Conservation (phyloP, 2,329 filamentous ascomycete genomes). For the Xylariaceae sp. region DNA sequence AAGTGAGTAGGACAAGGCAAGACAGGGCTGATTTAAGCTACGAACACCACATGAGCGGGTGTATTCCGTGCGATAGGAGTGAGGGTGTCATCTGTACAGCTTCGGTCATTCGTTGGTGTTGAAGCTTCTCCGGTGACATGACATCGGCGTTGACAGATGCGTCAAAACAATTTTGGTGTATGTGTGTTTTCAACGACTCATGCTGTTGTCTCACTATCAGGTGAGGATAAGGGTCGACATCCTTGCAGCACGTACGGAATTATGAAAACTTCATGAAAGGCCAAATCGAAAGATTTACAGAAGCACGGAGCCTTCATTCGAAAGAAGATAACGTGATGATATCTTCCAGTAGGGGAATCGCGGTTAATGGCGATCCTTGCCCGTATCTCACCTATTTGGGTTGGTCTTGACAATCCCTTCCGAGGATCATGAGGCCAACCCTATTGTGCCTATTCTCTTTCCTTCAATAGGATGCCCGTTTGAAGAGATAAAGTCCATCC, state of each 20-base stretch:
- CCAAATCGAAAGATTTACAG: too few species aligned
- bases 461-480: constrained; percentile 1
- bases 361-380: constrained; percentile 1
- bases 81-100: too few species aligned
- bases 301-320: neutral
- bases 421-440: neutral
- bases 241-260: neutral
- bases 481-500: constrained; percentile 2
- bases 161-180: too few species aligned
- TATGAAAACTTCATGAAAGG: neutral
- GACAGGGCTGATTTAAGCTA: neutral
- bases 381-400: constrained; percentile 12
- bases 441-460: neutral
- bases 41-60: neutral
- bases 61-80: too few species aligned
- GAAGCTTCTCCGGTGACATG: too few species aligned
- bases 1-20: neutral
- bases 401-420: constrained; percentile 9
- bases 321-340: neutral
- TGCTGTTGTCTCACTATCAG: too few species aligned
- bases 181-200: neutral
- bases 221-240: neutral
- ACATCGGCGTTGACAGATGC: too few species aligned
- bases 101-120: too few species aligned
- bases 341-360: constrained; percentile 6